phyloP scores from a whole-genome alignment of 345 rosid genomes.

The Turritis glabra region DNA sequence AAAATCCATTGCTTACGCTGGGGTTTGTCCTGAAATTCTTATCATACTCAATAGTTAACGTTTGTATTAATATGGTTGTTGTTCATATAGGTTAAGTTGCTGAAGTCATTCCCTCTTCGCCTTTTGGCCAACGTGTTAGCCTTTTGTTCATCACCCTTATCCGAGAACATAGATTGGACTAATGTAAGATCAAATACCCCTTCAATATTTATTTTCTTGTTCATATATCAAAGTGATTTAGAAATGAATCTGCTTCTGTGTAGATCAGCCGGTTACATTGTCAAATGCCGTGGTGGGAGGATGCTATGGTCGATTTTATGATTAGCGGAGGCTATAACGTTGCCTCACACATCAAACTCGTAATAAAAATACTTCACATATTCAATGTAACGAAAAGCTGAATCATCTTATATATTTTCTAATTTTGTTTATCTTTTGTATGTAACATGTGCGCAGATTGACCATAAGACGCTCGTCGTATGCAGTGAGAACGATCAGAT shows the following conservation, averaged over 20 bases:
- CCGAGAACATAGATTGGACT: constrained; percentile 69
- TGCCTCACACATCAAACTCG: constrained; percentile 60
- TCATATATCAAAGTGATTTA: neutral
- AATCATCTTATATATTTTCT: neutral
- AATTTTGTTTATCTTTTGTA: neutral
- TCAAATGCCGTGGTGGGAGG: constrained; percentile 88
- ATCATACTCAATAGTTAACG: neutral
- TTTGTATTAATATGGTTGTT: neutral
- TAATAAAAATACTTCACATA: constrained; percentile 20
- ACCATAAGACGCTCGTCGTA: constrained; percentile 65
- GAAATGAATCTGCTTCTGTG: neutral
- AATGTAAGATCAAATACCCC: constrained; percentile 47
- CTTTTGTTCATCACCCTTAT: constrained; percentile 54
- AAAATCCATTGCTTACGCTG: constrained; percentile 65
- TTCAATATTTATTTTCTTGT: neutral
- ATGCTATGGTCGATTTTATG: constrained; percentile 76
- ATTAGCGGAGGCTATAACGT: constrained; percentile 81
- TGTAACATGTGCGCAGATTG: constrained; percentile 46
- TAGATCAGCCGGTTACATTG: constrained; percentile 82
- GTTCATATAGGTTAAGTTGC: constrained; percentile 54
- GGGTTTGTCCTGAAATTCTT: constrained; percentile 49
- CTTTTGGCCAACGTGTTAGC: constrained; percentile 63
- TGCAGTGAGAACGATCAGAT: constrained; percentile 74
- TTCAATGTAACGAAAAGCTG: neutral
- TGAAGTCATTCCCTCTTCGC: constrained; percentile 70